A percentile compares a stretch with the other conserved stretches of the same genome.
Evolutionary conservation across 129 eudicot species (phyloP).

Genomic region (Helianthus annuus): HanXRQr2.0-SUNRISE NC_035439.2:113187825-113188324

Average conservation of each 20-base stretch:
- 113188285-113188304: background rate
- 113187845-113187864: slow-evolving; percentile 72
- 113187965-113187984: slow-evolving; percentile 70
- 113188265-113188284: background rate
- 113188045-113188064: slow-evolving; percentile 24
- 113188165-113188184: background rate
- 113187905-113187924: slow-evolving; percentile 59
- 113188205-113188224: background rate
- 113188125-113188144: background rate
- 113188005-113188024: slow-evolving; percentile 58
- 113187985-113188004: slow-evolving; percentile 49
- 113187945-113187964: slow-evolving; percentile 74
- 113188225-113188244: background rate
- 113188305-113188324: too few relatives aligned
- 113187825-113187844: slow-evolving; percentile 83
- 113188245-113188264: background rate
- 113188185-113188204: background rate
- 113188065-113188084: too few relatives aligned
- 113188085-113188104: too few relatives aligned
- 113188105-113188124: slow-evolving; percentile 4
- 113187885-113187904: slow-evolving; percentile 55
- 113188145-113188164: slow-evolving; percentile 12
- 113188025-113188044: slow-evolving; percentile 60
- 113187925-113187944: slow-evolving; percentile 60
- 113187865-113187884: slow-evolving; percentile 54